These are phyloP conservation scores for Russula compacta DNA, from an alignment of 768 basidiomycete species.

Conservation along the genomic window DNA sequence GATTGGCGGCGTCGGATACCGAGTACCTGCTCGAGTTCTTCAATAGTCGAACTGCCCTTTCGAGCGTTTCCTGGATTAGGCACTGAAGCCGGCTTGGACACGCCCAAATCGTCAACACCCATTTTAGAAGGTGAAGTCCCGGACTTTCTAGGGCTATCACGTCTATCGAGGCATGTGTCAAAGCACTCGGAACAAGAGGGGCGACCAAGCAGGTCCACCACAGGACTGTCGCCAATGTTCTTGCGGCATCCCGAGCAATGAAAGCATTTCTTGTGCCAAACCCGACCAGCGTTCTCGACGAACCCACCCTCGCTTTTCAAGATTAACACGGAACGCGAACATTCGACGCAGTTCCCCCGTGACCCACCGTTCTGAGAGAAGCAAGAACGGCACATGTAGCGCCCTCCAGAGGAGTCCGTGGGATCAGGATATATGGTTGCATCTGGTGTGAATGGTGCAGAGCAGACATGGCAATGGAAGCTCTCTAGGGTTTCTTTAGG, in stretches of 20 bases:
- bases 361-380: slow-evolving; percentile 67
- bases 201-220: slow-evolving; percentile 75
- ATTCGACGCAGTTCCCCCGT: slow-evolving; percentile 61
- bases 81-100: slow-evolving; percentile 28
- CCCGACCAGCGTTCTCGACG: slow-evolving; percentile 55
- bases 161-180: slow-evolving; percentile 54
- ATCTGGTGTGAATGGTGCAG: slow-evolving; percentile 61
- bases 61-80: slow-evolving; percentile 22
- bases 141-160: slow-evolving; percentile 30
- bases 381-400: slow-evolving; percentile 69
- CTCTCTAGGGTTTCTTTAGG: slow-evolving; percentile 63
- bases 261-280: slow-evolving; percentile 83
- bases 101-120: slow-evolving; percentile 36
- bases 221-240: slow-evolving; percentile 62
- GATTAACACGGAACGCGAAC: slow-evolving; percentile 61
- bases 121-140: slow-evolving; percentile 25
- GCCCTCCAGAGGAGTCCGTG: slow-evolving; percentile 21
- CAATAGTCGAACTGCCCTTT: slow-evolving; percentile 28
- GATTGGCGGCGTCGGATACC: slow-evolving; percentile 26
- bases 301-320: slow-evolving; percentile 73
- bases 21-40: slow-evolving; percentile 28
- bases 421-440: slow-evolving; percentile 83
- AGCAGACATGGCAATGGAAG: slow-evolving; percentile 61
- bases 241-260: slow-evolving; percentile 63
- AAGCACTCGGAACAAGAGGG: slow-evolving; percentile 79